These are phyloP conservation scores for Sanghuangporus weigelae DNA, from an alignment of 1,284 basidiomycete species.

Conservation along the genomic window DNA sequence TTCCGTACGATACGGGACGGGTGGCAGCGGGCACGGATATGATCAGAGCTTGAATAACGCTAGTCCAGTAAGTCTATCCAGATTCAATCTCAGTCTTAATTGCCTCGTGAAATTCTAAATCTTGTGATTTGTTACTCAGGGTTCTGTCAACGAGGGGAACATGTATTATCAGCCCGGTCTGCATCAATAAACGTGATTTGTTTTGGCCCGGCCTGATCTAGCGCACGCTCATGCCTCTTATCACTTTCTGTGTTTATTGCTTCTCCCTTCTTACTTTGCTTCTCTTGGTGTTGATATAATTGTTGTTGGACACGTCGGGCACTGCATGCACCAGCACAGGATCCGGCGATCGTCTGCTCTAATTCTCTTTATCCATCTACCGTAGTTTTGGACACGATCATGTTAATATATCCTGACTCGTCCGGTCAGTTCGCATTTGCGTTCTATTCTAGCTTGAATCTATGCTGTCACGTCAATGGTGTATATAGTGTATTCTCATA, in stretches of 20 bases:
- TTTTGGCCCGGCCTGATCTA: background rate
- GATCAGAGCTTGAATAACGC: background rate
- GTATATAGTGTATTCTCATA: background rate
- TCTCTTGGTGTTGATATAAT: background rate
- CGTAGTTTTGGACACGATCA: background rate
- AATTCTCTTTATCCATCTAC: background rate
- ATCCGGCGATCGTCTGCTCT: background rate
- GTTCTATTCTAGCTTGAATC: background rate
- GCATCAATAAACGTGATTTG: conserved; percentile 3
- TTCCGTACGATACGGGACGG: background rate
- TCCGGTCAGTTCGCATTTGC: background rate
- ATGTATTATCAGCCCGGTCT: conserved; percentile 7
- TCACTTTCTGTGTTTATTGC: background rate
- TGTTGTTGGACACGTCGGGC: background rate
- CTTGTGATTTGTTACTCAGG: conserved; percentile 1
- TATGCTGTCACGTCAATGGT: background rate
- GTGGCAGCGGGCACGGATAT: background rate
- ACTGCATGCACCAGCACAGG: background rate
- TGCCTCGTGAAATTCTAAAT: background rate
- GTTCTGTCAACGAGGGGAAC: conserved; percentile 3
- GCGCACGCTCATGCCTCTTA: background rate
- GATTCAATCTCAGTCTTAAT: background rate
- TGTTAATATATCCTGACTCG: background rate
- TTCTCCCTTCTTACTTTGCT: background rate
- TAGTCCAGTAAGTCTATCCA: background rate